These are phyloP conservation scores for Rhizophagus clarus DNA, from an alignment of 192 early-diverging fungal genomes.

Conservation along the genomic window DNA sequence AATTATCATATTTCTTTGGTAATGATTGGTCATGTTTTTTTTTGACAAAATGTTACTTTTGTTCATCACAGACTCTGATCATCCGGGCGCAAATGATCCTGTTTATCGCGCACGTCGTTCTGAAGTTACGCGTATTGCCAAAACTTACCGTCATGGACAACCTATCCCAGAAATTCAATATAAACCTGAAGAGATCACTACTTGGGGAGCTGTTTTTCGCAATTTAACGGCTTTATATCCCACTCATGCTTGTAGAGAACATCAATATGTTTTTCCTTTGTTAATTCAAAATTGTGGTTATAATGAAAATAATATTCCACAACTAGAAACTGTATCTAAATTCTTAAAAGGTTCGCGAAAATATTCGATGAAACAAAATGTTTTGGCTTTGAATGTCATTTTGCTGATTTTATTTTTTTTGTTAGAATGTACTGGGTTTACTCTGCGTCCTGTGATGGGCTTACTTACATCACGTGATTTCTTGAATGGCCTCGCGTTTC, in stretches of 20 bases:
- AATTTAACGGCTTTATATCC: constrained; percentile 76
- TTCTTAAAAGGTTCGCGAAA: constrained; percentile 74
- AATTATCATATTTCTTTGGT: background rate
- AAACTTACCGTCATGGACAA: constrained; percentile 71
- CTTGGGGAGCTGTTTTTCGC: constrained; percentile 84
- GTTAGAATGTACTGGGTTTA: constrained; percentile 88
- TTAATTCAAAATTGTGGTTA: constrained; percentile 92
- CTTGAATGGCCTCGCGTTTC: constrained; percentile 93
- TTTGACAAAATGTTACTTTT: background rate
- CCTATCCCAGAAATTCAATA: constrained; percentile 83
- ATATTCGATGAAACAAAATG: background rate
- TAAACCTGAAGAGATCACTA: constrained; percentile 73
- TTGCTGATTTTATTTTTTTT: background rate
- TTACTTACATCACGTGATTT: constrained; percentile 92
- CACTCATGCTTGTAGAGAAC: constrained; percentile 90
- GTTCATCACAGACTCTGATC: constrained; percentile 69
- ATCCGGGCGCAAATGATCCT: constrained; percentile 89
- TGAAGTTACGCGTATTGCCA: constrained; percentile 84
- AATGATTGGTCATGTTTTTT: background rate
- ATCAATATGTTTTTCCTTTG: constrained; percentile 86
- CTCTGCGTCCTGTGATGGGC: constrained; percentile 92
- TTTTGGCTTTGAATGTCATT: background rate
- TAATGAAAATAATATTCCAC: constrained; percentile 82
- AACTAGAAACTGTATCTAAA: constrained; percentile 83
- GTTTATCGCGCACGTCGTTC: constrained; percentile 81